A percentile compares a stretch with the other conserved stretches of the same genome.
Evolutionary conservation across 179 eudicot species (phyloP).

Genomic region (Silene coronaria): DNA sequence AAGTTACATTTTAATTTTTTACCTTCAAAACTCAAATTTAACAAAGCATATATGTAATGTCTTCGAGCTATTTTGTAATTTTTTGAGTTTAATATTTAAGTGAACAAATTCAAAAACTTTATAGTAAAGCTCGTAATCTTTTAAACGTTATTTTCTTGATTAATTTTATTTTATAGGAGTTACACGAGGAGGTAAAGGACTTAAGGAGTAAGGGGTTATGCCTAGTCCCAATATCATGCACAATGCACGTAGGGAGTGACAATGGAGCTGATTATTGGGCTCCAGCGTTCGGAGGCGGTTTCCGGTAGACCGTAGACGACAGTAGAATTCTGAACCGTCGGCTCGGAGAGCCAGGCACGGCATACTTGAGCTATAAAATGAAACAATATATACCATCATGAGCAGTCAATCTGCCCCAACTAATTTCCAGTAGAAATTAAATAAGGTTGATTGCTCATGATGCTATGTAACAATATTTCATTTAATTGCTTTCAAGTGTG

Average conservation of each 20-base stretch:
- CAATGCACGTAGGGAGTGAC: conserved; percentile 70
- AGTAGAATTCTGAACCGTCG: too few relatives aligned
- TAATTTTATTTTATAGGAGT: conserved; percentile 36
- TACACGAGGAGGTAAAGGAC: conserved; percentile 46
- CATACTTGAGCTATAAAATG: conserved; percentile 21
- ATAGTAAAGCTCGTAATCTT: too few relatives aligned
- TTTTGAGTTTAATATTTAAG: too few relatives aligned
- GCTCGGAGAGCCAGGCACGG: neutral
- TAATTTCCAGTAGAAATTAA: conserved; percentile 12
- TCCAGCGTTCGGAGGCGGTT: conserved; percentile 53
- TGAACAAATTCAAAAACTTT: too few relatives aligned
- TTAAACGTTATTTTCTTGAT: neutral
- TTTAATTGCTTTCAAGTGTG: conserved; percentile 20
- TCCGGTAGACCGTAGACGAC: conserved; percentile 26
- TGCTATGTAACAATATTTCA: conserved; percentile 44
- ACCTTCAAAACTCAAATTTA: too few relatives aligned
- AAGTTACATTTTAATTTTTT: too few relatives aligned
- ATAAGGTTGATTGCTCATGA: conserved; percentile 91
- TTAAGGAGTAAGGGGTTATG: conserved; percentile 77
- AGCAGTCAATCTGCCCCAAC: conserved; percentile 78
- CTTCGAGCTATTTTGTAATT: too few relatives aligned
- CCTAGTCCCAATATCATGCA: conserved; percentile 71
- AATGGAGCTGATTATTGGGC: conserved; percentile 89
- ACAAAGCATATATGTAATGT: too few relatives aligned
- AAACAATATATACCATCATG: conserved; percentile 66